phyloP scores from a whole-genome alignment of 139 green algal genomes.

The Diplosphaera chodatii region DNA sequence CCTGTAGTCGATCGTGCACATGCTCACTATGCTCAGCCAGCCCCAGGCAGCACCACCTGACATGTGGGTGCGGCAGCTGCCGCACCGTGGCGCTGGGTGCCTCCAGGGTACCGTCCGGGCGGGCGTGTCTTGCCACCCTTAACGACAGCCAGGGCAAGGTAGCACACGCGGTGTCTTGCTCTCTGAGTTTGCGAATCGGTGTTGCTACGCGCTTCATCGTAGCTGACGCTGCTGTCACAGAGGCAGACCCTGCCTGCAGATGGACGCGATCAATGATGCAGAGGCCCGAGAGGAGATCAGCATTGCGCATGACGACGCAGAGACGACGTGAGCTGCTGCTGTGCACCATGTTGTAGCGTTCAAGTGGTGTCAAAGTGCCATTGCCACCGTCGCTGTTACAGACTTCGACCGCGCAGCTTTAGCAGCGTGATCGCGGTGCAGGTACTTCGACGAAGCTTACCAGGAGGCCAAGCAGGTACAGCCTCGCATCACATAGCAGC shows the following conservation, averaged over 20 bases:
- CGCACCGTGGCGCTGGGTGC: no score
- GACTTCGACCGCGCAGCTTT: no score
- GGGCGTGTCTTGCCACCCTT: neutral
- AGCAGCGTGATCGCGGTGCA: no score
- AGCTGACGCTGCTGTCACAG: no score
- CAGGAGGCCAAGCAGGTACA: constrained; percentile 18
- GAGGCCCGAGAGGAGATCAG: constrained; percentile 50
- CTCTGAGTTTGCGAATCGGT: no score
- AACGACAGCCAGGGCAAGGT: neutral
- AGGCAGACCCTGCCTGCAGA: no score
- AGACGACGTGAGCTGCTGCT: constrained; percentile 10
- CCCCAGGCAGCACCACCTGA: neutral
- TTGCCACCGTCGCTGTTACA: no score
- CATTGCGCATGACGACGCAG: constrained; percentile 39
- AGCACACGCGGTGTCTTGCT: neutral
- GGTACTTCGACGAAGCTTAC: constrained; percentile 48
- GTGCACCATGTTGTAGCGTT: no score
- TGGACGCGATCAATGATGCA: constrained; percentile 36
- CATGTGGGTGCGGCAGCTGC: neutral
- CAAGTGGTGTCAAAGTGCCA: no score
- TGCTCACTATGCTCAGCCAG: neutral
- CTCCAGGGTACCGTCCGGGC: no score
- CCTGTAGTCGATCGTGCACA: neutral
- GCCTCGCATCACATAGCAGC: no score
- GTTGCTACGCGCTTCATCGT: no score